Percentiles rank a stretch among this genome's conserved stretches.
phyloP scores from a whole-genome alignment of 2,329 filamentous ascomycete species.

The Colletotrichum sp. region DNA sequence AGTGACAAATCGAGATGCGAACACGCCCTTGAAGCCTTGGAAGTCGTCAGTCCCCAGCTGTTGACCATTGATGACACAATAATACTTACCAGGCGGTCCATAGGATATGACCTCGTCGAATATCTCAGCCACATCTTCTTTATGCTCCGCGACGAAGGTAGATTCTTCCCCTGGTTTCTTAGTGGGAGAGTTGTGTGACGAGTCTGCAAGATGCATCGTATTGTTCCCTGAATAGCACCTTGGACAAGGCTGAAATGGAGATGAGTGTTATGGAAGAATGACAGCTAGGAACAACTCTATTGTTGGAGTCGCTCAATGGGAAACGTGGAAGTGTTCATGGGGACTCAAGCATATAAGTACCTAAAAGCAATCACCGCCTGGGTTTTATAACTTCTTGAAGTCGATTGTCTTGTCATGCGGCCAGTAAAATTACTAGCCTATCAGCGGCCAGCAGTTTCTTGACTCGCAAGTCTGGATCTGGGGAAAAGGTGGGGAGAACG shows the following conservation, averaged over 20 bases:
- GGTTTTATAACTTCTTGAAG: neutral
- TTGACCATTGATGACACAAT: neutral
- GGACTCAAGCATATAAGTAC: neutral
- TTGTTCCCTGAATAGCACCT: neutral
- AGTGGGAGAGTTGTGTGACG: accelerated
- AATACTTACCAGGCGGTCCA: neutral
- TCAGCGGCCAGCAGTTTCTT: neutral
- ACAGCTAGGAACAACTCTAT: neutral
- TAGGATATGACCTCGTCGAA: neutral
- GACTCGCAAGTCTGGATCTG: neutral
- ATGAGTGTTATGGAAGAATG: neutral
- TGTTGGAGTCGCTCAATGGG: neutral
- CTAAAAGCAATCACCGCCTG: neutral
- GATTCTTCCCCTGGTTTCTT: neutral
- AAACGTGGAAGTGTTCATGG: neutral
- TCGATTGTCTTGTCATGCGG: neutral
- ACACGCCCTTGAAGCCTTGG: neutral
- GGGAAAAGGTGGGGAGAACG: neutral
- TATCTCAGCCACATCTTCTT: neutral
- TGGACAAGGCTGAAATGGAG: neutral
- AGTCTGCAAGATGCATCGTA: neutral
- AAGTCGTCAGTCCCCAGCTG: neutral
- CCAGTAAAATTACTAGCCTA: neutral
- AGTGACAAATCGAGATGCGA: neutral
- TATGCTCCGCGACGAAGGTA: neutral